Conservation (phyloP, 306 rosid genomes). For the Acmispon strigosus region DNA sequence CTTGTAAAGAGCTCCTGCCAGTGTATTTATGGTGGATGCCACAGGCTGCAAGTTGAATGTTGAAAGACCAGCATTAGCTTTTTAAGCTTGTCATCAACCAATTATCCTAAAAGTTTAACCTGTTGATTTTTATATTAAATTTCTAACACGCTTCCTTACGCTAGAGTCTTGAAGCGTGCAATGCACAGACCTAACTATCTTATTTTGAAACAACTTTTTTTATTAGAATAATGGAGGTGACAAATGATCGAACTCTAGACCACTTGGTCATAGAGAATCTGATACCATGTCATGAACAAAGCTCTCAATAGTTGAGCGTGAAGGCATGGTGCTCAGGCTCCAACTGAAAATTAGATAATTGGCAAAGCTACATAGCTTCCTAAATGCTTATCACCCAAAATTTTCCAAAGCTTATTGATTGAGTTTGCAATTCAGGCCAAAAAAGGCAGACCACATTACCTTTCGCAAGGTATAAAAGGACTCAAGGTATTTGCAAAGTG, state of each 20-base stretch:
- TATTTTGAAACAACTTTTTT: too few relatives aligned
- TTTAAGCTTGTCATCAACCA: background rate
- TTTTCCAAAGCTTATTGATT: constrained; percentile 2
- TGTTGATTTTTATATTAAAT: too few relatives aligned
- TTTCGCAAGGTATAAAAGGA: constrained; percentile 89
- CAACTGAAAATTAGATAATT: background rate
- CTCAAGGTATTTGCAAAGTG: constrained; percentile 87
- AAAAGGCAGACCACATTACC: constrained; percentile 33
- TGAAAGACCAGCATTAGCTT: constrained; percentile 3
- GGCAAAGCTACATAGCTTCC: background rate
- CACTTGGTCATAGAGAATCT: too few relatives aligned
- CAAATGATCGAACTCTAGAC: too few relatives aligned
- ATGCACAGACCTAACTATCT: too few relatives aligned
- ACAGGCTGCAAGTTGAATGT: constrained; percentile 68
- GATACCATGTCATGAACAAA: too few relatives aligned
- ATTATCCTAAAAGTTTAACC: too few relatives aligned
- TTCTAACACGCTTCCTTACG: too few relatives aligned
- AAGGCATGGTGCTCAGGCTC: background rate
- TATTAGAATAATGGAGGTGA: too few relatives aligned
- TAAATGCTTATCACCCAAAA: too few relatives aligned
- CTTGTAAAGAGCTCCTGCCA: constrained; percentile 95
- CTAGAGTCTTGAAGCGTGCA: too few relatives aligned
- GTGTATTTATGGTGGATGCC: constrained; percentile 93
- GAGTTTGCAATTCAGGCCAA: background rate
- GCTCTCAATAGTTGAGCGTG: background rate